These are phyloP conservation scores for Nannochloropsis salina DNA, from an alignment of 108 stramenopile genomes.

Conservation along the genomic window DNA sequence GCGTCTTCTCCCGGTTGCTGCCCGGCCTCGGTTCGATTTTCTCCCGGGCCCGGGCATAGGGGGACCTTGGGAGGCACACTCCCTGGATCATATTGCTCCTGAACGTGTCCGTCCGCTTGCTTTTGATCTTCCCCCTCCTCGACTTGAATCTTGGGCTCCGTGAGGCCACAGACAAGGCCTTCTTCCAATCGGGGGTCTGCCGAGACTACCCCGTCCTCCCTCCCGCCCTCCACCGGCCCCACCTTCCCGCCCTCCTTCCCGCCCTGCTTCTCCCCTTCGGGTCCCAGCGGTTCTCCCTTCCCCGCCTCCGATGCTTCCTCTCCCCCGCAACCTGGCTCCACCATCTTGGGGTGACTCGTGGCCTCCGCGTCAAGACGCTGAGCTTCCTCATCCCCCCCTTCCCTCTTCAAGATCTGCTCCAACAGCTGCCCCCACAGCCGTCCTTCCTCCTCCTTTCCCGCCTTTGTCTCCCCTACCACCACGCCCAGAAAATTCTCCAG, in stretches of 20 bases:
- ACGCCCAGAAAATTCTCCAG: background rate
- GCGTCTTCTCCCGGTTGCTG: no score
- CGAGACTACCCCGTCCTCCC: background rate
- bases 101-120: no score
- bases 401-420: background rate
- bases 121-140: no score
- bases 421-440: background rate
- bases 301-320: background rate
- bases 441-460: background rate
- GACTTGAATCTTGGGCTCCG: no score
- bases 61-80: no score
- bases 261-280: background rate
- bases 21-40: no score
- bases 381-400: background rate
- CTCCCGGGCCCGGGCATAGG: no score
- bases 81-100: no score
- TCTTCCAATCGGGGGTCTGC: no score
- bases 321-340: background rate
- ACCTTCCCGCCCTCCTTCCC: background rate
- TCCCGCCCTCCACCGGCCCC: background rate
- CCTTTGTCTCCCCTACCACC: background rate
- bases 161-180: no score
- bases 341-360: background rate
- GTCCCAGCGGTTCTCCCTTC: background rate
- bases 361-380: background rate